A percentile compares a stretch with the other conserved stretches of the same genome.
phyloP scores from a whole-genome alignment of 805 yeast genomes.

The Sugiyamaella americana region DNA sequence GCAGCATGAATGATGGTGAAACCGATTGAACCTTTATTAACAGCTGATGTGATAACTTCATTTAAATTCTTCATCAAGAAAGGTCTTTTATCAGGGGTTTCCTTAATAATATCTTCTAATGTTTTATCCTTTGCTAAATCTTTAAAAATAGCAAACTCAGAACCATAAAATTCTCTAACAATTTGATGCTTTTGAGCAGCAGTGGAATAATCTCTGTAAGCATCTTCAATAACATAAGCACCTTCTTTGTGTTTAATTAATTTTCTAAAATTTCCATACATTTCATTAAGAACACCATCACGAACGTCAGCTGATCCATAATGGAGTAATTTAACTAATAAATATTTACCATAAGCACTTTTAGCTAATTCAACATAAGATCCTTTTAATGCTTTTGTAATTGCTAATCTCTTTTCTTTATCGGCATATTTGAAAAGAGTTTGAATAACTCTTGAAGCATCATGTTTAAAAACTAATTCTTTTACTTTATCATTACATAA shows the following conservation, averaged over 20 bases:
- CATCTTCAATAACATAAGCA: constrained; percentile 94
- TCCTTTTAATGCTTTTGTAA: constrained; percentile 66
- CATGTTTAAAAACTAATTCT: constrained; percentile 90
- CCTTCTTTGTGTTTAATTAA: constrained; percentile 97
- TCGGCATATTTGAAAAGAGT: constrained; percentile 82
- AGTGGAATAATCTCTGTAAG: constrained; percentile 76
- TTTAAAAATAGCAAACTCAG: constrained; percentile 86
- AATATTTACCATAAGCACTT: constrained; percentile 88
- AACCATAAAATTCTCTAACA: constrained; percentile 95
- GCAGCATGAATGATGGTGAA: constrained; percentile 95
- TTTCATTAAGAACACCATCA: constrained; percentile 67
- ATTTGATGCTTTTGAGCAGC: constrained; percentile 82
- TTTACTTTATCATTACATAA: constrained; percentile 67
- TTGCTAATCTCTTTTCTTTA: constrained; percentile 67
- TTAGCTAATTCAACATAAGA: constrained; percentile 78
- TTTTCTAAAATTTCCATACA: constrained; percentile 86
- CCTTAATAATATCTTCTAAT: constrained; percentile 59
- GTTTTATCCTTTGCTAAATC: constrained; percentile 60
- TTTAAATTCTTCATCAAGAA: constrained; percentile 67
- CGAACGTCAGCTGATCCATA: constrained; percentile 84
- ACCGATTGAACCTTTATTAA: constrained; percentile 93
- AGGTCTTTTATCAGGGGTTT: constrained; percentile 70
- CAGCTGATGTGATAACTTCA: constrained; percentile 83
- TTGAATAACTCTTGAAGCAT: constrained; percentile 93
- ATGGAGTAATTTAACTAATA: constrained; percentile 80